Conservation (phyloP, 2,329 filamentous ascomycete species). For the Bipolaris zeicola region DNA sequence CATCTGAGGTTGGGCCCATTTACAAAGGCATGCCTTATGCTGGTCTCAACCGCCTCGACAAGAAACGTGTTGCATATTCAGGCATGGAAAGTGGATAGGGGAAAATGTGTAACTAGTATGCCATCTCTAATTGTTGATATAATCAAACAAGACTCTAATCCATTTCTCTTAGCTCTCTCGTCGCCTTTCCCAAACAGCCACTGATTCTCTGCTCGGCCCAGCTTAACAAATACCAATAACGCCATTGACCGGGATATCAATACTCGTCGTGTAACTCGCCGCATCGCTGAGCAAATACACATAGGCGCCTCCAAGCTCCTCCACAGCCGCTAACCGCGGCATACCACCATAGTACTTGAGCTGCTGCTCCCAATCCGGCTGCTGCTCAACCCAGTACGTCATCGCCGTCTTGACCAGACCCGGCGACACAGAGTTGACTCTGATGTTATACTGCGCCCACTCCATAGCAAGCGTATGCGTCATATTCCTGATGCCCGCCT, state of each 20-base stretch:
- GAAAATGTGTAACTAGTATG: background rate
- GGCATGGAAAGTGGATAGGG: background rate
- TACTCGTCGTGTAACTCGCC: constrained; percentile 58
- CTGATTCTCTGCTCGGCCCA: too few relatives aligned
- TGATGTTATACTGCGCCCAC: constrained; percentile 47
- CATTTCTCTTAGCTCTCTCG: background rate
- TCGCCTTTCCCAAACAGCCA: background rate
- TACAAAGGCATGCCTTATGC: constrained; percentile 31
- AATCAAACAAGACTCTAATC: background rate
- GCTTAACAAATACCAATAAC: constrained; percentile 38
- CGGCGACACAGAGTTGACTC: constrained; percentile 48
- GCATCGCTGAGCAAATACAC: constrained; percentile 62
- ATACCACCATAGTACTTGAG: constrained; percentile 65
- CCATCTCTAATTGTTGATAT: background rate
- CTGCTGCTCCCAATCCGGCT: constrained; percentile 62
- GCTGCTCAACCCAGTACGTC: constrained; percentile 56
- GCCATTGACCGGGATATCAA: constrained; percentile 56
- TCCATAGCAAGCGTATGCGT: constrained; percentile 51
- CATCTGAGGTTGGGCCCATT: constrained; percentile 32
- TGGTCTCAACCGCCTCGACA: constrained; percentile 10
- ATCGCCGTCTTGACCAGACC: constrained; percentile 48
- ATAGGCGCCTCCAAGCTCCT: constrained; percentile 63
- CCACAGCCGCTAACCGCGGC: constrained; percentile 58
- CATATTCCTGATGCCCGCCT: constrained; percentile 54
- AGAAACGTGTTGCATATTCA: background rate